Evolutionary conservation across 2,329 filamentous ascomycete genomes (phyloP).

Genomic region (Chrysoporthe puriensis): DNA sequence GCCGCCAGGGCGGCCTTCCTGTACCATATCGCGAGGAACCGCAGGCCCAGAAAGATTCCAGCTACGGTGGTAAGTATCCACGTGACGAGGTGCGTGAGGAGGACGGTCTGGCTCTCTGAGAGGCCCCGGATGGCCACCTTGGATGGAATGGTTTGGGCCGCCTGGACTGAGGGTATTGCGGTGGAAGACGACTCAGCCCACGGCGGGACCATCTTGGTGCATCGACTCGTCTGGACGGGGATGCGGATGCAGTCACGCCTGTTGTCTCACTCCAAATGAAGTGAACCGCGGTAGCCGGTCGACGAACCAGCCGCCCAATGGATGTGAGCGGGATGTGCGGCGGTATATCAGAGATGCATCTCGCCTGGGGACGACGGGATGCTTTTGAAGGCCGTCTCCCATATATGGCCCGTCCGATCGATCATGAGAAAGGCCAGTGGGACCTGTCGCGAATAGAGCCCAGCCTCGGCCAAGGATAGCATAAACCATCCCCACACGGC

Average conservation of each 20-base stretch:
- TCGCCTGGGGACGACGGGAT: no score
- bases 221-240: background rate
- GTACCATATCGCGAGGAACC: constrained; percentile 20
- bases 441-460: background rate
- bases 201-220: constrained; percentile 1
- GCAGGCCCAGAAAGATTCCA: constrained; percentile 18
- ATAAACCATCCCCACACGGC: background rate
- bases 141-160: background rate
- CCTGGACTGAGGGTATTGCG: no score
- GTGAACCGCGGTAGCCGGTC: no score
- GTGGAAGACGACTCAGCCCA: background rate
- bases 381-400: background rate
- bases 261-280: background rate
- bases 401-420: background rate
- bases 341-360: no score
- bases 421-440: background rate
- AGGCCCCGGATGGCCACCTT: background rate
- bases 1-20: constrained; percentile 7
- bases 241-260: no score
- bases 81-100: constrained; percentile 23
- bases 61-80: constrained; percentile 13
- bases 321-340: no score
- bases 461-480: background rate
- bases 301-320: no score
- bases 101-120: constrained; percentile 10